phyloP scores from a whole-genome alignment of 164 flowering plant species.

The Aristolochia fimbriata region DNA sequence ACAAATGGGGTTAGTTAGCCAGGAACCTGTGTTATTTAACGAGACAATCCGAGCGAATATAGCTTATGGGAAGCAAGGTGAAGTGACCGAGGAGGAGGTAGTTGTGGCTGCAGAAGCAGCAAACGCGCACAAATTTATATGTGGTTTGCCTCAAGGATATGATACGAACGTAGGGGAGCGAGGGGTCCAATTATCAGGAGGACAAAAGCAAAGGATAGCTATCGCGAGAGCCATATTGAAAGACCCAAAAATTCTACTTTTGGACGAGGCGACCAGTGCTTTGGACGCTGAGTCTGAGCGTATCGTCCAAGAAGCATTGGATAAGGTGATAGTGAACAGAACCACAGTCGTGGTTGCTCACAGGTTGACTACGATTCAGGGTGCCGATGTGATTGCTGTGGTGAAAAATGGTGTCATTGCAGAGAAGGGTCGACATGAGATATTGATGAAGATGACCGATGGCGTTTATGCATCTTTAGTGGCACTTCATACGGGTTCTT shows the following conservation, averaged over 20 bases:
- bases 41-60: conserved; percentile 61
- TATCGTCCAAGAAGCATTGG: conserved; percentile 59
- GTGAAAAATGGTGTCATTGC: conserved; percentile 61
- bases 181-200: conserved; percentile 70
- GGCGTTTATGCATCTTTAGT: conserved; percentile 66
- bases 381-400: conserved; percentile 57
- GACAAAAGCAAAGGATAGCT: conserved; percentile 72
- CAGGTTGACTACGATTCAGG: conserved; percentile 51
- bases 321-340: conserved; percentile 50
- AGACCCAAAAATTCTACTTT: conserved; percentile 55
- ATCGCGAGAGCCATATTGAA: conserved; percentile 63
- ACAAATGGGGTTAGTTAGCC: conserved; percentile 69
- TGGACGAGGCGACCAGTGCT: conserved; percentile 75
- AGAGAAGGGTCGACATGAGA: conserved; percentile 69
- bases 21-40: conserved; percentile 67
- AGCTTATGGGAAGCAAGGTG: conserved; percentile 57
- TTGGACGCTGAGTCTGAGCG: conserved; percentile 68
- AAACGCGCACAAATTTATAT: conserved; percentile 69
- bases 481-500: conserved; percentile 42
- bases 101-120: conserved; percentile 48
- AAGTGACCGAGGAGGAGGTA: conserved; percentile 48
- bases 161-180: conserved; percentile 60
- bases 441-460: conserved; percentile 36
- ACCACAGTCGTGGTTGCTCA: conserved; percentile 69
- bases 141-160: conserved; percentile 56